phyloP scores from a whole-genome alignment of 2,329 filamentous ascomycete species.

The Fusarium nodosum region DNA sequence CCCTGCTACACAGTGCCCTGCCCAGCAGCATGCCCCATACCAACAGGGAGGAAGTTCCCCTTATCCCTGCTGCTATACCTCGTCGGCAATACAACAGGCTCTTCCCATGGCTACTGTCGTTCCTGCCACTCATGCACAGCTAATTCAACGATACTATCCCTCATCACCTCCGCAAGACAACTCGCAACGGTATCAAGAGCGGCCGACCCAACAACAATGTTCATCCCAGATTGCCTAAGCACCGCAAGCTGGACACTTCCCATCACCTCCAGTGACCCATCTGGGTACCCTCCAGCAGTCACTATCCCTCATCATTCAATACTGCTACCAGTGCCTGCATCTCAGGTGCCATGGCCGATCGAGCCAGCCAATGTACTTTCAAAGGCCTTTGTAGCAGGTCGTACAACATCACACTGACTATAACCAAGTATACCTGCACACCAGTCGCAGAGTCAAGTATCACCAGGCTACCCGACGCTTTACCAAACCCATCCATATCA shows the following conservation, averaged over 20 bases:
- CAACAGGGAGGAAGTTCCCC: not conserved
- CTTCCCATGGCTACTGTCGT: slow-evolving; percentile 17
- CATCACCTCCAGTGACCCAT: not conserved
- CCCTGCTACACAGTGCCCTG: not conserved
- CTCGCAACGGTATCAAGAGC: not conserved
- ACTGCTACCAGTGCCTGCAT: not conserved
- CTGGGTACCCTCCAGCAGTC: slow-evolving; percentile 4
- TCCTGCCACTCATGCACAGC: not conserved
- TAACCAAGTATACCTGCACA: not conserved
- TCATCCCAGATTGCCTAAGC: not conserved
- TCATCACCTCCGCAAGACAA: not conserved
- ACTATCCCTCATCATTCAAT: not conserved
- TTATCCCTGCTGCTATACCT: not conserved
- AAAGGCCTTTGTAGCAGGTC: not conserved
- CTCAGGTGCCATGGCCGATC: not conserved
- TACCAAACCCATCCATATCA: slow-evolving; percentile 5
- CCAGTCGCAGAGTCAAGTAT: slow-evolving; percentile 6
- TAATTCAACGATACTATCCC: not conserved
- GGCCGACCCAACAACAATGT: not conserved
- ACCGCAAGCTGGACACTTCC: slow-evolving; percentile 16
- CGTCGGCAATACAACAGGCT: slow-evolving; percentile 26
- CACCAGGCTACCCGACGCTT: not conserved
- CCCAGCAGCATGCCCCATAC: not conserved
- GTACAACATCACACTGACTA: not conserved
- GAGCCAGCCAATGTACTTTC: accelerated